Evolutionary conservation across 306 rosid species (phyloP), one percentile per base, ranked within the genome.

Genomic region (Gastrolobium bilobum): DNA sequence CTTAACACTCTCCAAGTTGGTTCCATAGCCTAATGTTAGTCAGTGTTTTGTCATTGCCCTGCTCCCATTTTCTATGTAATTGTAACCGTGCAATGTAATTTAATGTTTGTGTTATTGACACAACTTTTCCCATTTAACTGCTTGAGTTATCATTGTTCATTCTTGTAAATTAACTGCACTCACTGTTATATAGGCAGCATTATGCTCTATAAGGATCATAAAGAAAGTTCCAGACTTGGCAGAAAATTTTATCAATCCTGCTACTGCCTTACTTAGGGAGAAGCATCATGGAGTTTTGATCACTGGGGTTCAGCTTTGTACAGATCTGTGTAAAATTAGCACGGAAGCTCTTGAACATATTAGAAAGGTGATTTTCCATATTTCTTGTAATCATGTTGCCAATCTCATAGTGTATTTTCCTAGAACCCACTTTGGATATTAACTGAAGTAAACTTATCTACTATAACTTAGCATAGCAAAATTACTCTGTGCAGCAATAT

Each of bases 151-250:
- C 58, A 70, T 67, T 59, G 65, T 68, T 71, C 51, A 34, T 81
- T 84, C 52, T 78, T 71, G 80, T 73, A 80, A 71, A 63, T 83
- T 86, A 83, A 86, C 82, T 57, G 51, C 3, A 13, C 65, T 78
- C 68, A 48, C 84, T 79, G 77, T 73, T 76, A 80, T 83, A 79
- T 78, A 95, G 99, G 99, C 99, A 82, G 98, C 99, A 73, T 86
- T 95, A 73, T 91, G 98, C 86, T 86, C 98, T 30, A 90, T 93
- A 90, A 90, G 99, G 86, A 95, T 95, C 82, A 86, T 93, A 84
- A 95, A 72, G 96, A 95, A 95, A 84, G 99, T 95, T 75, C 99
- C 99, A 58, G 99, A 95, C 81, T 83, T 95, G 90, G 98, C 97
- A 3, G 99, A 95, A 84, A 95, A 89, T 83, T 93, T 95, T 84